Evolutionary conservation across 192 early-diverging fungal genomes (phyloP), one percentile per base, ranked within the genome.

Genomic region (Backusella tuberculispora): DNA sequence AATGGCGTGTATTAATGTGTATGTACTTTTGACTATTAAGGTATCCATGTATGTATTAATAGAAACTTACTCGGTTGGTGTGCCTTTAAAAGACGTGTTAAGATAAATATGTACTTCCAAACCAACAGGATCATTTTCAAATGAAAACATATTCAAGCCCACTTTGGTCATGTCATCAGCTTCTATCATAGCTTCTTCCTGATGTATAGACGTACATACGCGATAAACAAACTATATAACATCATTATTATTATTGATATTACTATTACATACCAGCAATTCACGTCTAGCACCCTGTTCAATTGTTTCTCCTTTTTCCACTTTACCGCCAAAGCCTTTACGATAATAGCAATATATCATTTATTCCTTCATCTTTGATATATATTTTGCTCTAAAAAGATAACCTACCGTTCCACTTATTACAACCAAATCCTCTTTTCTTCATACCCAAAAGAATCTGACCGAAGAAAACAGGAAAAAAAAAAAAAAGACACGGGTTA

Each of bases 371-470:
- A 13, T 43, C 5, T 63, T 43, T 44, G 14, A 37, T 64, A 15
- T 68, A 13, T 43, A 19, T 6, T 8, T 66, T 13, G 4, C 45
- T 66, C 29, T 34, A 37, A 0, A 34, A 40, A 14, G 17, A 42
- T 8, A 41, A 56, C 45, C 83, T 85, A 83, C 88, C 92, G 64
- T 94, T 94, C 81, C 82, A 85, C 26, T 88, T 85, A 63, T 85
- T 83, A 17, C 79, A 75, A 34, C 93, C 93, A 74, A 95, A 92
- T 8, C 93, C 93, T 9, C 93, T 88, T 77, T 95, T 95, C 79
- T 95, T 95, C 83, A 92, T 87, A 0, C 93, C 93, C 21, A 95
- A 85, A 4, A 92, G 83, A 47, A 93, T 87, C 73, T 85, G 38
- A n/a, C 29, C 29, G 29, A 34, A 2, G 29, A 34, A 34, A 34